Evolutionary conservation across 441 rosid genomes (phyloP), one percentile per base, ranked within the genome.

Genomic region (Populus hybrid): DNA sequence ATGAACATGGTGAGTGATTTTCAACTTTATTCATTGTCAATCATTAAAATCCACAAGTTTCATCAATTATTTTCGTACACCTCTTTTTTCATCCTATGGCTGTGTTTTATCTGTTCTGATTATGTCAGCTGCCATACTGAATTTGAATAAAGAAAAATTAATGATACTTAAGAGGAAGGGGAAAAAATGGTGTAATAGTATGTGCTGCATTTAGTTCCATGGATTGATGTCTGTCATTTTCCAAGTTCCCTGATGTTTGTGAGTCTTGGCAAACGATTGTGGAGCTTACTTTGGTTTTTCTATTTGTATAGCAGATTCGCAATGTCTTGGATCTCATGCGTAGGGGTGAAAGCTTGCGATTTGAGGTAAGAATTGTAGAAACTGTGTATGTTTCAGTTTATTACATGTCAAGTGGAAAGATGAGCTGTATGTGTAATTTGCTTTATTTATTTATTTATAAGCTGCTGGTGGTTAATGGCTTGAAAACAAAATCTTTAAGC

Each of bases 281-380:
- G 71, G 73, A 81, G 40, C 81, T 90, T 72, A 87, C 46, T 21
- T 10, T 77, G 36, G 72, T 14, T 61, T 54, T 73, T 79, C 2
- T 68, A 7, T 70, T 67, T 81, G 46, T 85, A 78, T 75, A 77
- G 85, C 91, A 93, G 94, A 82, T 95, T 76, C 94, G 94, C 69
- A 88, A 78, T 85, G 88, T 91, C 81, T 83, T 93, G 93, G 97
- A 91, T 81, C 88, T 88, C 70, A 89, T 95, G 95, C 97, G 92
- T 24, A 86, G 96, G 85, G 92, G 93, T n/a, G 94, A 95, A 81
- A 85, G 84, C 85, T 84, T 95, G 86, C 94, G 90, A 30, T 69
- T 91, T 54, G 97, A 94, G 98, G 99, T 95, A 74, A 74, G 82
- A 9, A 23, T 81, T 66, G 26, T 57, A 1, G 1, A 21, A 26